Evolutionary conservation across 2,329 filamentous ascomycete species (phyloP), one percentile per base, ranked within the genome.

Genomic region (Dothistroma pini): DNA sequence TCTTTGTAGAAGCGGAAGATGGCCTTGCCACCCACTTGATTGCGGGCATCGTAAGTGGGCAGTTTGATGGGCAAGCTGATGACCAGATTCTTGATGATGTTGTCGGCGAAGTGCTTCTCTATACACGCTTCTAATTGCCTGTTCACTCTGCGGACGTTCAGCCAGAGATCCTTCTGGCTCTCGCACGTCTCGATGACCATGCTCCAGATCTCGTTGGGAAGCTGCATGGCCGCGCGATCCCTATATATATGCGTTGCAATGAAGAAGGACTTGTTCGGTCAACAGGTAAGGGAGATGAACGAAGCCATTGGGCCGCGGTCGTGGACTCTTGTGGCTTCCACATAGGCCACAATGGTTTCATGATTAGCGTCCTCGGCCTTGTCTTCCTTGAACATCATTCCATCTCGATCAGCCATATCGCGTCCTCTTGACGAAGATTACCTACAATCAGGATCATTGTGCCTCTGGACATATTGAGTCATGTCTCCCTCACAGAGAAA

Each of bases 1-100:
- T 21, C 29, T 29, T 22, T 22, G 16, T 16, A 53, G 25, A 41
- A 57, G 16, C 34, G 50, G 31, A 66, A 66, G 0, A 54, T 57
- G 3, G 63, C 63, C 32, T 51, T 19, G n/a, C 59, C 63, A 11
- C 53, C 38, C 12, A 62, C 32, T n/a, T 56, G 57, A 55, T 62
- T 61, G 2, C 61, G 57, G 4, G 56, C 55, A 32, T 66, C 63
- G 47, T 66, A 66, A 11, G 61, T 57, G 5, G 63, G 63, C 7
- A 66, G 35, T 2, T 54, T 58, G n/a, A 64, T 58, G 14, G 61
- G 61, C 22, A 66, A 54, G 38, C 41, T 54, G 25, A 62, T 47
- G 22, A 58, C 53, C 8, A 63, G 25, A 2, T 57, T 29, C 5
- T 57, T 59, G 0, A 66, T 48, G 6, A 62, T 44, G 12, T 56